phyloP scores from a whole-genome alignment of 768 basidiomycete species.

The Russula dissimulans region DNA sequence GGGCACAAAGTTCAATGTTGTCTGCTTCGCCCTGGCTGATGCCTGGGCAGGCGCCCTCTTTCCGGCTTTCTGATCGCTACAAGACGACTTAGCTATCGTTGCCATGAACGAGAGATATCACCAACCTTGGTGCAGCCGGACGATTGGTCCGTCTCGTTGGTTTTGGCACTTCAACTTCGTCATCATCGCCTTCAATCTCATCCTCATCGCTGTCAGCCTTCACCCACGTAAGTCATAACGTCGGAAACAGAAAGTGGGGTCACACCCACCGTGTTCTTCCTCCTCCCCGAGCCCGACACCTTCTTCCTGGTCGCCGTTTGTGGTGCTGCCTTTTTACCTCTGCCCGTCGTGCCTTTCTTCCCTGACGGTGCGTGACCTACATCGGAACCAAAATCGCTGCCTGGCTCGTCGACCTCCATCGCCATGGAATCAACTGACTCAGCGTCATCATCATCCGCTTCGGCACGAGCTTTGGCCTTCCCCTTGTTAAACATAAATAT shows the following conservation, averaged over 20 bases:
- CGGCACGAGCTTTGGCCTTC: constrained; percentile 47
- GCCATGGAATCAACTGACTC: constrained; percentile 60
- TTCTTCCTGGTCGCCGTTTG: constrained; percentile 21
- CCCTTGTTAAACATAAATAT: constrained; percentile 15
- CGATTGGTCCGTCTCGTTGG: constrained; percentile 53
- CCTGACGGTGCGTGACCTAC: constrained; percentile 23
- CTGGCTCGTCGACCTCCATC: constrained; percentile 53
- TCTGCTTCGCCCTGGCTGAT: constrained; percentile 34
- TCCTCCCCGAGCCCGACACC: constrained; percentile 19
- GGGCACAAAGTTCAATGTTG: constrained; percentile 56
- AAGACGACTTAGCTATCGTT: neutral
- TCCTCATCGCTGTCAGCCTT: constrained; percentile 54
- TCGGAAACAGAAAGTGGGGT: neutral
- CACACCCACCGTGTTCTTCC: constrained; percentile 31
- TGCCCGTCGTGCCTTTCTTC: constrained; percentile 20
- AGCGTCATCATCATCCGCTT: constrained; percentile 43
- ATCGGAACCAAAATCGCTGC: constrained; percentile 22
- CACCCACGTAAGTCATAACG: constrained; percentile 35
- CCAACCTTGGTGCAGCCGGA: constrained; percentile 56
- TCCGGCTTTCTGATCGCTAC: constrained; percentile 27
- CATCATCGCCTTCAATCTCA: constrained; percentile 42
- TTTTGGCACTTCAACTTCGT: constrained; percentile 39
- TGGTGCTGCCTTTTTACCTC: constrained; percentile 27
- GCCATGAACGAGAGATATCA: neutral
- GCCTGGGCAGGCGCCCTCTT: constrained; percentile 47